Base-by-base conservation (phyloP, 1,284 basidiomycete genomes). In the Wolfiporia cocos region DNA sequence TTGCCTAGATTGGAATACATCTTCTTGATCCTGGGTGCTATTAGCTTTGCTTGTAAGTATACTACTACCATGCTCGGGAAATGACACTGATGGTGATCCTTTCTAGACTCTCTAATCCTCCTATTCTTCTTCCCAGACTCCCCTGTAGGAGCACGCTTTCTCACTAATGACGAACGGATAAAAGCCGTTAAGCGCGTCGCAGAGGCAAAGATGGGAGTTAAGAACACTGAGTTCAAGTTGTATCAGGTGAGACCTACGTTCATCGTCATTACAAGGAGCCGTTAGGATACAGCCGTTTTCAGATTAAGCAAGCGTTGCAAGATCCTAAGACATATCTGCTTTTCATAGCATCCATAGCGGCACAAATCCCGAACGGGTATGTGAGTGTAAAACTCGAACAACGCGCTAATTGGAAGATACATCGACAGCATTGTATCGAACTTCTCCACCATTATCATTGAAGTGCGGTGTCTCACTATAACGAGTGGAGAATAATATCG, bases 271-370 rank as follows among this genome's bases (percentile, higher is more conserved):
- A 29, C 12, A 14, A 5, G 19, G 10, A 17, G 12, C 4, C 5
- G 14, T 36, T 5, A 12, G 37, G 31, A 17, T 26, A 21, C 15
- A 21, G 17, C 10, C 2, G 3, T 29, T 3, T 14, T 15, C 77
- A 81, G 57, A 69, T 87, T 65, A 71, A 79, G 22, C 84, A 87
- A 55, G 77, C 80, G 0, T 57, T 88, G 1, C 50, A 56, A 1
- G 85, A 87, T 55, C 77, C 81, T 15, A 87, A 86, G 58, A 82
- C 79, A 0, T 84, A 78, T 76, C 63, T 81, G 14, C 86, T 86
- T 52, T 76, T 80, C 7, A 62, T 82, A 15, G 55, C 60, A 1
- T 50, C 56, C 18, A 50, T 59, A 23, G 56, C 59, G 2, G 58
- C 60, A 6, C 59, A 61, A 43, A 63, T 61, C 22, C 59, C 60